A percentile compares a stretch with the other conserved stretches of the same genome.
These are phyloP conservation scores for Eruca vesicaria DNA, from an alignment of 441 rosid genomes.

Conservation along the genomic window DNA sequence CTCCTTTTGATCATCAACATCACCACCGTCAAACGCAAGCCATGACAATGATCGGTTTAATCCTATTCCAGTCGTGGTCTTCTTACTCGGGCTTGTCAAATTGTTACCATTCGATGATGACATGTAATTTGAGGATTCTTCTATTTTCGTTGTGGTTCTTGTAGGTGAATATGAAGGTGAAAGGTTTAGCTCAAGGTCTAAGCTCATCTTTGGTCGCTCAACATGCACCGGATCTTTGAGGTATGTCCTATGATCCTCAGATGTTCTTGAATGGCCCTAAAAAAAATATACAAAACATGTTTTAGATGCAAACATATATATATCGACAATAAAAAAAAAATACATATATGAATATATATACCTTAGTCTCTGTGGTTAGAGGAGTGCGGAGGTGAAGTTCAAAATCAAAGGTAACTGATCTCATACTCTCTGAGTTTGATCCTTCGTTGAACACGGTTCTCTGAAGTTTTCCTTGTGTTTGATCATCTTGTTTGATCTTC, in stretches of 20 bases:
- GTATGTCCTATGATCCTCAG: slow-evolving; percentile 41
- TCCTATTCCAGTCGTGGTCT: not conserved
- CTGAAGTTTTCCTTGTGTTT: slow-evolving; percentile 18
- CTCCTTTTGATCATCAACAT: slow-evolving; percentile 25
- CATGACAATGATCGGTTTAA: slow-evolving; percentile 39
- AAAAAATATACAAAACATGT: not conserved
- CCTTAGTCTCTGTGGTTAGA: slow-evolving; percentile 71
- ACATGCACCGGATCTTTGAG: slow-evolving; percentile 8
- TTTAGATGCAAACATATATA: slow-evolving; percentile 9
- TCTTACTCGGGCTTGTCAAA: slow-evolving; percentile 27
- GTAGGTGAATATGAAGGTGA: slow-evolving; percentile 52
- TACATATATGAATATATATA: slow-evolving; percentile 17
- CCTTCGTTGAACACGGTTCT: slow-evolving; percentile 1
- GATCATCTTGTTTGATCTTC: slow-evolving; percentile 33
- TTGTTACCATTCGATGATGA: slow-evolving; percentile 29
- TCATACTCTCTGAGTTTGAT: slow-evolving; percentile 24
- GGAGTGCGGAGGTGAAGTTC: slow-evolving; percentile 74
- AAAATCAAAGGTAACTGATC: slow-evolving; percentile 40
- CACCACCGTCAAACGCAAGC: slow-evolving; percentile 45
- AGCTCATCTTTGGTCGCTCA: slow-evolving; percentile 54
- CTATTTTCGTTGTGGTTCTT: not conserved
- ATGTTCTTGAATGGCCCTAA: slow-evolving; percentile 46
- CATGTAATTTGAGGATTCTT: slow-evolving; percentile 17
- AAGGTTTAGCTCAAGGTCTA: slow-evolving; percentile 80
- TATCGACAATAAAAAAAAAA: not conserved